Percentiles rank a stretch among this genome's conserved stretches.
Conservation (phyloP, 768 basidiomycete species). For the Russula emetica region DNA sequence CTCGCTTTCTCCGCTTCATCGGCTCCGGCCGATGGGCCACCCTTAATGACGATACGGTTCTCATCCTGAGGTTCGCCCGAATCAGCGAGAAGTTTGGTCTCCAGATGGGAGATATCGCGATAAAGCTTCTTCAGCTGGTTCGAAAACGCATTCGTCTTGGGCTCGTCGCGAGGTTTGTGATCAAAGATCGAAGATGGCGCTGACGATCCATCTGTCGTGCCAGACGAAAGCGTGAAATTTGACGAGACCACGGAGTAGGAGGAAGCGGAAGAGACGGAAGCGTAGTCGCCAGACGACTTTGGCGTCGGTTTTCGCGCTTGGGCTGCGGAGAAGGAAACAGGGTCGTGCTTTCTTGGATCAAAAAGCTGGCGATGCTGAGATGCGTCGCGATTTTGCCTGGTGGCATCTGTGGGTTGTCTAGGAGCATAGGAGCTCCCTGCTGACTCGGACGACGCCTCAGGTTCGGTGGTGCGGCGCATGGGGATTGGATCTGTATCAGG, state of each 20-base stretch:
- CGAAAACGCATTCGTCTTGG: constrained; percentile 62
- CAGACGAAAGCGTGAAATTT: constrained; percentile 67
- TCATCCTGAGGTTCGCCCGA: constrained; percentile 53
- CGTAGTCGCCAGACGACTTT: constrained; percentile 62
- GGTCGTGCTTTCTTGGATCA: constrained; percentile 88
- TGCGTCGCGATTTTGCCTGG: constrained; percentile 36
- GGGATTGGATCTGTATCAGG: constrained; percentile 65
- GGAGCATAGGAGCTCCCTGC: constrained; percentile 49
- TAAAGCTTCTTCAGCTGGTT: constrained; percentile 77
- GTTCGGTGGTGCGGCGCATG: constrained; percentile 56
- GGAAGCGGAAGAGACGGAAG: constrained; percentile 71
- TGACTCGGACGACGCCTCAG: constrained; percentile 59
- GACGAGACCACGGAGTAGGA: constrained; percentile 70
- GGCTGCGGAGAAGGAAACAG: constrained; percentile 71
- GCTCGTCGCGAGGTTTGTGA: constrained; percentile 43
- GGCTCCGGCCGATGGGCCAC: constrained; percentile 34
- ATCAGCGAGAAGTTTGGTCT: constrained; percentile 65
- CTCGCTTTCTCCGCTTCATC: constrained; percentile 71
- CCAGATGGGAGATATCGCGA: constrained; percentile 73
- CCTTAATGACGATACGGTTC: constrained; percentile 37
- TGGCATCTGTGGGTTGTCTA: constrained; percentile 35
- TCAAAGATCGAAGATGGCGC: constrained; percentile 69
- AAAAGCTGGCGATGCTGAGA: constrained; percentile 58
- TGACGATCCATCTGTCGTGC: constrained; percentile 70
- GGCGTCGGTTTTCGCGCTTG: constrained; percentile 51